Conservation (phyloP, 805 yeast species). For the Zygosaccharomyces bisporus region DNA sequence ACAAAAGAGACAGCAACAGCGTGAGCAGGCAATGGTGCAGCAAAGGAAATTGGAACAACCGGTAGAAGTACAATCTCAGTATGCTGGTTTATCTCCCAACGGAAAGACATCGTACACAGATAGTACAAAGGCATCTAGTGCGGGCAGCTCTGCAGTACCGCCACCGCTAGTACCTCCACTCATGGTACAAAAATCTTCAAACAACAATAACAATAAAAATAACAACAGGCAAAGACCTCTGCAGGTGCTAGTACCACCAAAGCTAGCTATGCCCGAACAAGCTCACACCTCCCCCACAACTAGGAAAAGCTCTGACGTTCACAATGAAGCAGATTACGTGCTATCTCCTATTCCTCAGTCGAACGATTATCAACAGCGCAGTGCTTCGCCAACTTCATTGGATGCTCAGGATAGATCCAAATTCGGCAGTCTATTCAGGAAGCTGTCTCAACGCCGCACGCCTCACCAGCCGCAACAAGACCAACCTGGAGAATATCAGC, state of each 20-base stretch:
- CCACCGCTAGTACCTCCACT: conserved; percentile 11
- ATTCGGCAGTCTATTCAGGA: conserved; percentile 36
- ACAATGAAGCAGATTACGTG: conserved; percentile 26
- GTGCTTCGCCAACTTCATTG: conserved; percentile 17
- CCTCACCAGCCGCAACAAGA: conserved; percentile 18
- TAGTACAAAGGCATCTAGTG: neutral
- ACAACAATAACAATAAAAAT: conserved; percentile 11
- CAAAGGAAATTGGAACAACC: conserved; percentile 19
- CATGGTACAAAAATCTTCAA: conserved; percentile 2
- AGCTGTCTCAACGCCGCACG: conserved; percentile 34
- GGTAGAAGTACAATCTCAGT: conserved; percentile 2
- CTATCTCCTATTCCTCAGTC: conserved; percentile 36
- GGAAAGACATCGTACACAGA: neutral
- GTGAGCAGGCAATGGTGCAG: conserved; percentile 19
- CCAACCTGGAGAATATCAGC: conserved; percentile 13
- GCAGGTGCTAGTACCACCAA: conserved; percentile 37
- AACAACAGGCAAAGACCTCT: conserved; percentile 15
- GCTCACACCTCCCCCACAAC: conserved; percentile 46
- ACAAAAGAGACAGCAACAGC: conserved; percentile 25
- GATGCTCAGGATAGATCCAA: conserved; percentile 26
- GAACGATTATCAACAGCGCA: conserved; percentile 36
- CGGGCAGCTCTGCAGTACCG: conserved; percentile 3
- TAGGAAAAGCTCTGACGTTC: conserved; percentile 29
- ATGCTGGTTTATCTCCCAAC: neutral
- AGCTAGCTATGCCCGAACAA: conserved; percentile 46